Evolutionary conservation across 2,329 filamentous ascomycete genomes (phyloP), one percentile per base, ranked within the genome.

Genomic region (Cryphonectria parasitica): DNA sequence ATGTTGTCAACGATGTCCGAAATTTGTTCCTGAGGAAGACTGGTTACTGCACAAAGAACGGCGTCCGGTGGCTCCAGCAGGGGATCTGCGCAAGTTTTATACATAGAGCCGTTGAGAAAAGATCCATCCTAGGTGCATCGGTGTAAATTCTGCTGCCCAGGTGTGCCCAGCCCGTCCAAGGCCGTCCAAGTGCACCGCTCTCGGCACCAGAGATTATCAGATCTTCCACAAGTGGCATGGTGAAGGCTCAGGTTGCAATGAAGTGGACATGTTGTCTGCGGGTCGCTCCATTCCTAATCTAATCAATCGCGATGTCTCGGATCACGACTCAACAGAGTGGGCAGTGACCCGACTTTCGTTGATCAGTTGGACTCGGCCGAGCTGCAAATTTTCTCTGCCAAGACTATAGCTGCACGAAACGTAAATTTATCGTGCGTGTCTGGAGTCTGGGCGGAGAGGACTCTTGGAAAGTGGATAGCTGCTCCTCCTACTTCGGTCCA

Each of bases 261-360:
- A 39, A 39, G 54, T 56, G 64, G 63, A 66, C 56, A 31, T 31
- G 22, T 36, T 19, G 49, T 17, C 34, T 31, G 28, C 28, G 45
- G 54, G 22, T 28, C n/a, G 22, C n/a, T 10, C 62, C 39, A n/a
- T n/a, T 54, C 62, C 43, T 66, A 69, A 69, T 69, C 68, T 69
- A 56, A 69, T 69, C 68, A 62, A 68, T 68, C 66, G 41, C 7
- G 15, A 49, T n/a, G 31, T 36, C 41, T 62, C 41, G 41, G 66
- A 39, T 4, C 25, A 54, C 45, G 58, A 61, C 11, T 31, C 43
- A 41, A 54, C 31, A 39, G 13, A 68, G 39, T 45, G 36, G 54
- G 39, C 41, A 49, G 39, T 34, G 54, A 10, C 36, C 54, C 56
- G 54, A 36, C 34, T 61, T 45, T 28, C 25, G 39, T 22, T 25